These are phyloP conservation scores for Tripidium arundinaceum DNA, from an alignment of 202 grass and related monocot species.

Conservation along the genomic window DNA sequence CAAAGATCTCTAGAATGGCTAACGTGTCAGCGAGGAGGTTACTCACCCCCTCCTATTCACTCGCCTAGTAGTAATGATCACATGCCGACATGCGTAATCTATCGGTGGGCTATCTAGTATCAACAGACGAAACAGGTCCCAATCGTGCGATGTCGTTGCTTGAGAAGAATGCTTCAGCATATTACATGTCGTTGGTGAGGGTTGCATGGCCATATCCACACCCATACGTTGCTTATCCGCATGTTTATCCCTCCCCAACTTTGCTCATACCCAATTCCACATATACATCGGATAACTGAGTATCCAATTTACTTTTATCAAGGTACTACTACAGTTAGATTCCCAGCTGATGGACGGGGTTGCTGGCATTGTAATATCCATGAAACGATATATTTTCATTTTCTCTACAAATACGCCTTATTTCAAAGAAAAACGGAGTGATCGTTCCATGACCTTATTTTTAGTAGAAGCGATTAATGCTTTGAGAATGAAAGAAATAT, in stretches of 20 bases:
- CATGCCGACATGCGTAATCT: no score
- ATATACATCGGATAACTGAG: not conserved
- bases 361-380: not conserved
- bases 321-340: no score
- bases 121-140: not conserved
- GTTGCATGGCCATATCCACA: not conserved
- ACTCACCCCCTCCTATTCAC: not conserved
- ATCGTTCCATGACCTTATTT: no score
- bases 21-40: not conserved
- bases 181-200: not conserved
- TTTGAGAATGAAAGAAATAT: not conserved
- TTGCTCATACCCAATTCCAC: not conserved
- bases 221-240: not conserved
- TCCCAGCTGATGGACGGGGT: no score
- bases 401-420: not conserved
- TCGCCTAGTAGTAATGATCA: not conserved
- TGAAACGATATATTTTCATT: not conserved
- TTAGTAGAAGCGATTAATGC: not conserved
- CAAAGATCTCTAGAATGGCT: not conserved
- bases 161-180: not conserved
- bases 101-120: not conserved
- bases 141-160: slow-evolving; percentile 5
- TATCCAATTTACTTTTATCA: no score
- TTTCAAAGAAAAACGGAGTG: not conserved
- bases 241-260: not conserved